Percentiles rank a stretch among this genome's conserved stretches.
These are phyloP conservation scores for Eucalyptus urophylla DNA, from an alignment of 345 rosid genomes.

Conservation along the genomic window DNA sequence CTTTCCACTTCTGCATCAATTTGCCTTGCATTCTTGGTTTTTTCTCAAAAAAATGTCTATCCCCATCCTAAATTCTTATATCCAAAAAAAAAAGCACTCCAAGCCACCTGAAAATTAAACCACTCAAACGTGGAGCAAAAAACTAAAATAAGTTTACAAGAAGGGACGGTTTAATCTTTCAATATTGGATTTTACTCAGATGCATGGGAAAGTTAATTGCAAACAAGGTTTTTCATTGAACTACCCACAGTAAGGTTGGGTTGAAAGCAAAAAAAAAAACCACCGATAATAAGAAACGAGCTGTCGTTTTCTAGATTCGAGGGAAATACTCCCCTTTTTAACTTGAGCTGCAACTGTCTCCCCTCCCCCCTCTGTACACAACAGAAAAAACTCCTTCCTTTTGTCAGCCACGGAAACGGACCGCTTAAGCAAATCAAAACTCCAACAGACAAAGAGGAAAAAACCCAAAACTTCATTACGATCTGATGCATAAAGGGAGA, in stretches of 20 bases:
- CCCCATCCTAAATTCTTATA: no score
- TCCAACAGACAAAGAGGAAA: neutral
- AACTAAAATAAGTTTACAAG: no score
- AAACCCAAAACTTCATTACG: neutral
- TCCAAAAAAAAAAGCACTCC: fast-evolving
- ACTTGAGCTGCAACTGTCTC: neutral
- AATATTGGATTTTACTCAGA: no score
- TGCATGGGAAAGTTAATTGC: neutral
- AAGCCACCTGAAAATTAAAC: no score
- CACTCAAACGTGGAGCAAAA: no score
- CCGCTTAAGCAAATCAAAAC: neutral
- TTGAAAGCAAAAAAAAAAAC: neutral
- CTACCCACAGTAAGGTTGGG: neutral
- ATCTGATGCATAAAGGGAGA: neutral
- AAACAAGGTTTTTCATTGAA: neutral
- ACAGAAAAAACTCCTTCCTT: neutral
- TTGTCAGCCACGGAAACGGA: neutral
- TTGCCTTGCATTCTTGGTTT: no score
- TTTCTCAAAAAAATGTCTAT: no score
- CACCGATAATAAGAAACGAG: neutral
- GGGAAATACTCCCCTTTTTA: neutral
- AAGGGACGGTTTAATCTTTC: no score
- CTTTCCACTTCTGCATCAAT: no score
- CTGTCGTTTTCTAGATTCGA: neutral
- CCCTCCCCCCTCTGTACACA: neutral